A percentile compares a stretch with the other conserved stretches of the same genome.
These are phyloP conservation scores for Lonicera japonica DNA, from an alignment of 129 eudicot species.

Conservation along the genomic window DNA sequence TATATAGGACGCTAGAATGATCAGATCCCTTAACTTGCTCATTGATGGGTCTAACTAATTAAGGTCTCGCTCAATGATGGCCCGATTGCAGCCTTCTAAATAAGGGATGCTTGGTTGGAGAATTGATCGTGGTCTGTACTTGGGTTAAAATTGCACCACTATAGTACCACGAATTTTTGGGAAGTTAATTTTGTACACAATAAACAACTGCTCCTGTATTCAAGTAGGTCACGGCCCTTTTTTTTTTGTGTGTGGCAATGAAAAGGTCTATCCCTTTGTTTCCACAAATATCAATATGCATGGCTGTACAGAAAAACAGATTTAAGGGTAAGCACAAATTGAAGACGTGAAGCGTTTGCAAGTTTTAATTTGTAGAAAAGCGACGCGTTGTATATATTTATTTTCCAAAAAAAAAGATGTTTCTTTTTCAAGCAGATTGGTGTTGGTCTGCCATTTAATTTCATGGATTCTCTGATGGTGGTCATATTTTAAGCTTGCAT, in stretches of 20 bases:
- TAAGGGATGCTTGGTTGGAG: conserved; percentile 39
- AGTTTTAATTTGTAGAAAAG: not conserved
- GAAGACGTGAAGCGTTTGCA: too few relatives aligned
- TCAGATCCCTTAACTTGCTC: conserved; percentile 44
- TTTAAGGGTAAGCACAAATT: too few relatives aligned
- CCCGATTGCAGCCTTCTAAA: conserved; percentile 58
- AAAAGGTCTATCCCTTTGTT: conserved; percentile 57
- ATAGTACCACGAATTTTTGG: conserved; percentile 64
- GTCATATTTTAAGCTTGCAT: too few relatives aligned
- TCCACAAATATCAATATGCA: conserved; percentile 60
- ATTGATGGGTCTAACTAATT: conserved; percentile 42
- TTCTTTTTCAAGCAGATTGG: too few relatives aligned
- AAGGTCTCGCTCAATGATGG: conserved; percentile 56
- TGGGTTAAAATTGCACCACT: conserved; percentile 67
- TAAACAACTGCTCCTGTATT: conserved; percentile 62
- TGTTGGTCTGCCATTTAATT: too few relatives aligned
- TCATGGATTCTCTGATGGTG: too few relatives aligned
- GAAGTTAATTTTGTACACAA: conserved; percentile 59
- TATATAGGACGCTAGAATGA: conserved; percentile 31
- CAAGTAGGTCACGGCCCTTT: too few relatives aligned
- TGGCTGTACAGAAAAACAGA: conserved; percentile 30
- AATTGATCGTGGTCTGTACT: conserved; percentile 45
- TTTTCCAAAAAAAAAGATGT: too few relatives aligned
- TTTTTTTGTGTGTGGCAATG: too few relatives aligned
- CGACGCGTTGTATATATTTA: too few relatives aligned